Evolutionary conservation across 495 filamentous ascomycete species (phyloP).

Genomic region (Neurospora sp.): DNA sequence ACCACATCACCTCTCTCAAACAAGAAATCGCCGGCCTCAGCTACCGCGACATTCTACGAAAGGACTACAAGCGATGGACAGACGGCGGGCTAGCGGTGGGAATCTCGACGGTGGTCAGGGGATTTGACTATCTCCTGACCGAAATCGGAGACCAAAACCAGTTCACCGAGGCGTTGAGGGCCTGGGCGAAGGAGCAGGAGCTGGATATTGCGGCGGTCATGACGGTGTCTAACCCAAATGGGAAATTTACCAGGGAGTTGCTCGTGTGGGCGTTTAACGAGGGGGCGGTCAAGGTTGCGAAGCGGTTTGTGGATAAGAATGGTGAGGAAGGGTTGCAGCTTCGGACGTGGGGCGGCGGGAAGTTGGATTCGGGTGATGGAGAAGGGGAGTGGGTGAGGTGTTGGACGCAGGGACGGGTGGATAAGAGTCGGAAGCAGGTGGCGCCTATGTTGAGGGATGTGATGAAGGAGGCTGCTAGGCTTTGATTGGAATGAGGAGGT

Average conservation of each 20-base stretch:
- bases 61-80: constrained; percentile 89
- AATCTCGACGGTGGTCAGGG: constrained; percentile 62
- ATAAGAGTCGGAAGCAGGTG: constrained; percentile 79
- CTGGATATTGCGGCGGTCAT: constrained; percentile 66
- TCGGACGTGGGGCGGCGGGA: constrained; percentile 39
- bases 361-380: constrained; percentile 34
- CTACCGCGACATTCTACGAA: constrained; percentile 65
- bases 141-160: constrained; percentile 39
- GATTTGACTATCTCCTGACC: constrained; percentile 49
- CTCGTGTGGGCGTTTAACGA: constrained; percentile 53
- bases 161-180: constrained; percentile 24
- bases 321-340: constrained; percentile 41
- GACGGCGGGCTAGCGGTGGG: constrained; percentile 55
- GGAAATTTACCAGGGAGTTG: constrained; percentile 60
- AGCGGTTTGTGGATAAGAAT: constrained; percentile 42
- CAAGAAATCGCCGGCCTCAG: constrained; percentile 56
- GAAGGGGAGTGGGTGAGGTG: constrained; percentile 36
- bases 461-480: constrained; percentile 32
- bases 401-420: constrained; percentile 59
- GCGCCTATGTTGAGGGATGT: constrained; percentile 69
- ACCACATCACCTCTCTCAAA: constrained; percentile 56
- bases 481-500: constrained; percentile 10
- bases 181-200: constrained; percentile 46
- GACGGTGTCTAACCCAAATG: constrained; percentile 53
- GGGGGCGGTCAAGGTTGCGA: constrained; percentile 32